These are phyloP conservation scores for Neofusicoccum kwambonambiense DNA, from an alignment of 2,329 filamentous ascomycete species.

Conservation along the genomic window DNA sequence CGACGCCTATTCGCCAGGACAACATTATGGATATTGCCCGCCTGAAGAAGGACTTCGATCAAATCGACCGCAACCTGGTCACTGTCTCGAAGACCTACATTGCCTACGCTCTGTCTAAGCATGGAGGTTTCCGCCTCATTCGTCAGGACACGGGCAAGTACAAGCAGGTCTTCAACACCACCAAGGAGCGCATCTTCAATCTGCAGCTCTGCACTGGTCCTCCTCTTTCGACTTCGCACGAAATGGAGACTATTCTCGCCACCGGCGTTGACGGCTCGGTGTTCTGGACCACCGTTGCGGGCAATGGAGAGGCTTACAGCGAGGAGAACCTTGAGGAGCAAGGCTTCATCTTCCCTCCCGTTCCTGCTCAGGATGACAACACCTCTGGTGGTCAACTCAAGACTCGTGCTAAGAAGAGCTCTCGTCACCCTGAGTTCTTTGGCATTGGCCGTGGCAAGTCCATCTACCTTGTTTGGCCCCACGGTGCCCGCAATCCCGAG, in stretches of 20 bases:
- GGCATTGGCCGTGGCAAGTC: constrained; percentile 94
- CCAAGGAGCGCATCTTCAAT: constrained; percentile 92
- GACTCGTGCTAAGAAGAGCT: constrained; percentile 88
- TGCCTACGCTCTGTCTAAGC: constrained; percentile 89
- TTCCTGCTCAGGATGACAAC: constrained; percentile 82
- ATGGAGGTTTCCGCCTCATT: constrained; percentile 88
- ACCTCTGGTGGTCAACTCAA: constrained; percentile 89
- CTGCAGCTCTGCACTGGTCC: constrained; percentile 74
- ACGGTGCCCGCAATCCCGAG: constrained; percentile 50
- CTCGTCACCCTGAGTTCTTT: constrained; percentile 87
- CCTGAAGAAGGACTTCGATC: constrained; percentile 96
- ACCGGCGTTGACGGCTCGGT: constrained; percentile 93
- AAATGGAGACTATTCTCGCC: constrained; percentile 80
- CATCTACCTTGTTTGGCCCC: constrained; percentile 79
- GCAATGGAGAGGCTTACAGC: constrained; percentile 62
- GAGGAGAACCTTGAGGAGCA: constrained; percentile 77
- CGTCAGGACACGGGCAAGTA: constrained; percentile 91
- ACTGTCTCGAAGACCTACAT: constrained; percentile 90
- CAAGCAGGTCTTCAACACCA: constrained; percentile 86
- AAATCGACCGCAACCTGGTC: constrained; percentile 90
- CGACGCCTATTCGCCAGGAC: constrained; percentile 69
- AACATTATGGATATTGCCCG: constrained; percentile 89
- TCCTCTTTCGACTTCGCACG: constrained; percentile 41
- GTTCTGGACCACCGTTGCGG: constrained; percentile 87
- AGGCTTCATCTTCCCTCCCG: constrained; percentile 85